These are phyloP conservation scores for Xylariaceae sp. DNA, from an alignment of 2,329 filamentous ascomycete genomes.

Conservation along the genomic window DNA sequence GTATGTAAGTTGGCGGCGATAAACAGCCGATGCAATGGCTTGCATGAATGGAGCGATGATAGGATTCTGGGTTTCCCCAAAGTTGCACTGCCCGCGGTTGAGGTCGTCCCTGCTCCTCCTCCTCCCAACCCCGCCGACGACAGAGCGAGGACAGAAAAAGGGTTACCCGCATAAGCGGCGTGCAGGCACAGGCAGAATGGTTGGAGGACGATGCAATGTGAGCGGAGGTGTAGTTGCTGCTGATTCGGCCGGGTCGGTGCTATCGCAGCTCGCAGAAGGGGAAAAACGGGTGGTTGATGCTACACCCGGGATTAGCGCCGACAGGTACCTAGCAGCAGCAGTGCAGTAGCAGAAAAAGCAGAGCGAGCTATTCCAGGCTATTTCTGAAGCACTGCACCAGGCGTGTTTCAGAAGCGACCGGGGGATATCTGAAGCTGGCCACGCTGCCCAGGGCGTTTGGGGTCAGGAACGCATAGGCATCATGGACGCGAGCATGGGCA, in stretches of 20 bases:
- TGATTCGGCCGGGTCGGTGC: constrained; percentile 17
- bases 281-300: neutral
- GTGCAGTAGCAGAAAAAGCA: constrained; percentile 6
- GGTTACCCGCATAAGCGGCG: constrained; percentile 2
- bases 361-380: constrained; percentile 29
- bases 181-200: constrained; percentile 7
- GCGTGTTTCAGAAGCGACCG: constrained; percentile 40
- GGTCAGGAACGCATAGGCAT: too few relatives aligned
- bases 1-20: too few relatives aligned
- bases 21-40: neutral
- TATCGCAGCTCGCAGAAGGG: constrained; percentile 1
- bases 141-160: neutral
- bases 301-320: neutral
- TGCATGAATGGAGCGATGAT: neutral
- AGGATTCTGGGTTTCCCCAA: neutral
- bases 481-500: neutral
- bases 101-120: constrained; percentile 1
- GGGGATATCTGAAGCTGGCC: neutral
- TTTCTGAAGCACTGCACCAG: constrained; percentile 47
- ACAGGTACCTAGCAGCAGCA: neutral
- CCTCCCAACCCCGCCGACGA: neutral
- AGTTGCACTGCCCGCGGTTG: too few relatives aligned
- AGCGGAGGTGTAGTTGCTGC: constrained; percentile 11
- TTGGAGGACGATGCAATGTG: constrained; percentile 11
- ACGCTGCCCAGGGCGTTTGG: too few relatives aligned